Evolutionary conservation across 192 early-diverging fungal species (phyloP).

Genomic region (Backusella westeae): DNA sequence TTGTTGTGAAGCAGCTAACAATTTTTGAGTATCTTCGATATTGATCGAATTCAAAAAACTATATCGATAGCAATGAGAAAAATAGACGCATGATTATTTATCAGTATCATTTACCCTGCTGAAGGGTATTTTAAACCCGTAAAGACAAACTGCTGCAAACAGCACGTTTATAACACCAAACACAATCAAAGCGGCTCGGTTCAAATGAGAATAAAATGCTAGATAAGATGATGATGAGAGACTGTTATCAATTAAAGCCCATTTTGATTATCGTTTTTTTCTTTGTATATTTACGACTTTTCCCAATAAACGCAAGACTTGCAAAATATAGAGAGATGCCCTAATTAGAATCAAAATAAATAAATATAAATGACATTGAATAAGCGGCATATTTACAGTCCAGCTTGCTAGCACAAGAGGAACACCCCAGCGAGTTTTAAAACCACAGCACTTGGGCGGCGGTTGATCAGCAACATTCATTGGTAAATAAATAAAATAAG

Average conservation of each 20-base stretch:
- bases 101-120: neutral
- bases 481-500: neutral
- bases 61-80: neutral
- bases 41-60: neutral
- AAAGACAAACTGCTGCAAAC: constrained; percentile 5
- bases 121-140: neutral
- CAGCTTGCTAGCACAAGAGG: constrained; percentile 2
- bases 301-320: constrained; percentile 8
- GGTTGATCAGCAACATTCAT: neutral
- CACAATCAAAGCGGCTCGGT: neutral
- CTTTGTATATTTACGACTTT: constrained; percentile 5
- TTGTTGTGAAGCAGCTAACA: neutral
- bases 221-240: neutral
- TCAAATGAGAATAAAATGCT: constrained; percentile 12
- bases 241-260: neutral
- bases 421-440: neutral
- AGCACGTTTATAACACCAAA: neutral
- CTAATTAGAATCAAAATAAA: neutral
- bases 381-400: neutral
- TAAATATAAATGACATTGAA: too few relatives aligned
- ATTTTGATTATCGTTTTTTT: neutral
- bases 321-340: constrained; percentile 4
- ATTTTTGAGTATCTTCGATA: neutral
- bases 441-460: neutral
- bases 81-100: too few relatives aligned